Evolutionary conservation across 1,284 basidiomycete species (phyloP), one percentile per base, ranked within the genome.

Genomic region (Neotropicomus parvogracilis): DNA sequence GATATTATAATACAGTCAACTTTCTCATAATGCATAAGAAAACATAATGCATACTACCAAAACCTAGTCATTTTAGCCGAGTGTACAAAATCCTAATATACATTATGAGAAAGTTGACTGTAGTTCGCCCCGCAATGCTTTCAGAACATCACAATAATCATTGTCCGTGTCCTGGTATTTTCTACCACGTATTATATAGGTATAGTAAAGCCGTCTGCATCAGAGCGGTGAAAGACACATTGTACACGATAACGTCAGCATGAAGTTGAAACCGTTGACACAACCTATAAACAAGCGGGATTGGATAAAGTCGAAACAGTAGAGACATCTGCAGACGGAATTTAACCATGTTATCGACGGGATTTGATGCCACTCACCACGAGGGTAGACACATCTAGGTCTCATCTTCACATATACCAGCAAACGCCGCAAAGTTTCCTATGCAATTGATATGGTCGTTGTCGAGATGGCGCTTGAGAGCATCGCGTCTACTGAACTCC

Each of bases 401-500:
- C 20, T 60, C 63, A 26, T 67, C 62, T 21, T 67, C 62, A 14
- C 46, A 52, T 14, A 63, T 38, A 32, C 19, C 55, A 11, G 64
- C 55, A 32, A 68, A 65, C 12, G 43, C 52, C 31, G 59, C 49
- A 51, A 65, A 64, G 45, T 69, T 51, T 16, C 72, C 72, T 14
- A 69, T 56, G 53, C 77, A 79, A 6, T 20, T 42, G 21, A 69
- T 70, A 19, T 72, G 72, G 4, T 52, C 45, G 42, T 75, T 78
- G 42, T 73, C 70, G 33, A 80, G 59, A 57, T 83, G 81, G 27
- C 81, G 71, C 55, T 72, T 75, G 50, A 81, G 65, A 3, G 81
- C 79, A 49, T 83, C 81, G 16, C 68, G 65, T 39, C 81, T 71
- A 49, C 77, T 79, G 59, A 83, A 81, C 16, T 64, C 67, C 53